Percentiles rank a stretch among this genome's conserved stretches.
These are phyloP conservation scores for Coffea canephora DNA, from an alignment of 257 asterid genomes.

Conservation along the genomic window DNA sequence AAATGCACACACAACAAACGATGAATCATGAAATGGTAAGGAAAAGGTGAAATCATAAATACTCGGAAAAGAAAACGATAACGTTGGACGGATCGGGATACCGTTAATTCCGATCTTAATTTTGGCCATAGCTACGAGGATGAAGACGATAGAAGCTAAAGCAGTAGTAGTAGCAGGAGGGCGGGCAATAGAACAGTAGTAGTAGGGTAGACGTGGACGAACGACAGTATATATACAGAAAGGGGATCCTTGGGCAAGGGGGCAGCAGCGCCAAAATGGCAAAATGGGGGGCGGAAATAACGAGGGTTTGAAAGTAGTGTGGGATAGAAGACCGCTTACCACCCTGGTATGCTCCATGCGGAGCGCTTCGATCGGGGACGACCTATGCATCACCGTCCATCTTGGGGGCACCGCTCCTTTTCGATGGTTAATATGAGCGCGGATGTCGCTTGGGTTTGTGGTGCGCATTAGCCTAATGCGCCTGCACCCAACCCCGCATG, in stretches of 20 bases:
- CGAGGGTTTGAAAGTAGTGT: not conserved
- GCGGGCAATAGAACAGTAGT: not conserved
- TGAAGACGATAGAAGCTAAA: not conserved
- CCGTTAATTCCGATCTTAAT: constrained; percentile 89
- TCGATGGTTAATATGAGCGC: not conserved
- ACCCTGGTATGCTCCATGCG: not conserved
- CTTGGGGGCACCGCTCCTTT: too few species aligned
- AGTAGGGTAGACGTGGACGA: not conserved
- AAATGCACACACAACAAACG: constrained; percentile 6
- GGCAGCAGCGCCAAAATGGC: not conserved
- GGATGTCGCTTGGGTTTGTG: not conserved
- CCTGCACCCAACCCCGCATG: too few species aligned
- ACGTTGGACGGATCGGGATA: constrained; percentile 9
- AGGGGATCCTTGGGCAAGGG: not conserved
- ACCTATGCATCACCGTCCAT: not conserved
- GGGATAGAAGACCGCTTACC: not conserved
- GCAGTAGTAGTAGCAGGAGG: not conserved
- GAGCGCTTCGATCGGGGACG: not conserved
- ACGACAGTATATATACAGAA: not conserved
- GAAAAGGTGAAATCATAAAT: too few species aligned
- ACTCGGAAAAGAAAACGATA: not conserved
- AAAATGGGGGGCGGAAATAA: not conserved
- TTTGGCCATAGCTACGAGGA: constrained; percentile 43
- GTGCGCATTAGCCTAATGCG: not conserved
- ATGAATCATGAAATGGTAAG: not conserved